phyloP scores from a whole-genome alignment of 441 rosid species.

The Macaranga tanarius region DNA sequence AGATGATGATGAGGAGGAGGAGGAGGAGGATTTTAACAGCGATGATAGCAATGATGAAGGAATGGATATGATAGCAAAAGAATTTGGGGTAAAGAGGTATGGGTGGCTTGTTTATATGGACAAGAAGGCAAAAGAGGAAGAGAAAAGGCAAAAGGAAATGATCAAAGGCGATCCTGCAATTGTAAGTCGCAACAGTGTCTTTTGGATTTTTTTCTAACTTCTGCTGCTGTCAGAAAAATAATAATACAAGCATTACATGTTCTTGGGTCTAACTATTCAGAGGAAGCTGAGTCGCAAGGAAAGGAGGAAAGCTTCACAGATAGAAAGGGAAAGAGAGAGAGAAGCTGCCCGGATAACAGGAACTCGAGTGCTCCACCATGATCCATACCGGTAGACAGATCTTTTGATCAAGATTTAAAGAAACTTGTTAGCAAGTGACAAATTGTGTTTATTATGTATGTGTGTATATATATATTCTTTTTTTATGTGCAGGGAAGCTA shows the following conservation, averaged over 20 bases:
- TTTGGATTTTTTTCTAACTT: constrained; percentile 6
- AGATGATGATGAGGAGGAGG: constrained; percentile 77
- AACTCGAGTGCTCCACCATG: constrained; percentile 64
- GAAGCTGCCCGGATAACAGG: constrained; percentile 69
- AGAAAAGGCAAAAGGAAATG: constrained; percentile 86
- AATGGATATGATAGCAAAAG: constrained; percentile 84
- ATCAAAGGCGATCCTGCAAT: constrained; percentile 97
- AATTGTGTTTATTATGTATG: constrained; percentile 1
- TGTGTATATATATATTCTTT: constrained; percentile 15
- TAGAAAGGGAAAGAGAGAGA: constrained; percentile 87
- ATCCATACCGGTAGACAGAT: constrained; percentile 76
- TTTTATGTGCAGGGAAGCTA: constrained; percentile 55
- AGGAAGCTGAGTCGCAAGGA: constrained; percentile 94
- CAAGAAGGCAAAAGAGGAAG: constrained; percentile 93
- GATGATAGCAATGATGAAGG: constrained; percentile 95
- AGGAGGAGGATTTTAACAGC: constrained; percentile 87
- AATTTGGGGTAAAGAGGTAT: constrained; percentile 86
- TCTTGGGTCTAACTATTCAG: constrained; percentile 37
- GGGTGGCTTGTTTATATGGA: constrained; percentile 98
- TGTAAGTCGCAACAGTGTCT: constrained; percentile 49
- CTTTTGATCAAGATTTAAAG: not conserved
- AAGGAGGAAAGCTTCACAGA: constrained; percentile 91
- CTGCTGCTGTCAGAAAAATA: not conserved
- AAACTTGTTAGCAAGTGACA: not conserved
- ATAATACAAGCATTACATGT: constrained; percentile 10